Base-by-base conservation (phyloP, 176 grass and related monocot species). In the Oryza coarctata region DNA sequence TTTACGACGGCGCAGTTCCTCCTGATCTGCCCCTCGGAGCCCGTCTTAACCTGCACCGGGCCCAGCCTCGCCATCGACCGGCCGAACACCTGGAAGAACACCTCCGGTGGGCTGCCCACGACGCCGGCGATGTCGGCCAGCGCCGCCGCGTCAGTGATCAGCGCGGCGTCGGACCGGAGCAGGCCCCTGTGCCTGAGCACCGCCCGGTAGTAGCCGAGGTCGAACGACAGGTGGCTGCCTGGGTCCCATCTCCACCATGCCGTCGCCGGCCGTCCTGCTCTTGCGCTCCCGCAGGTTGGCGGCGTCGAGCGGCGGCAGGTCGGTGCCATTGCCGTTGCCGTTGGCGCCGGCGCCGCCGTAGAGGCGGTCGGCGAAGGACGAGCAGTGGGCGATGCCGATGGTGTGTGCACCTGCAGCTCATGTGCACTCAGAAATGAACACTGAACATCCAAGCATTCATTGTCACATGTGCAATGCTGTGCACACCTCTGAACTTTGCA, bases 171-270 rank as follows among this genome's bases (percentile, higher is more conserved):
- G 2, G 95, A 98, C 8, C 41, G 71, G 78, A 98, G 78, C 41
- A 98, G 90, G 27, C 82, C 87, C 74, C 87, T 60, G 82, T 88
- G 84, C 85, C 86, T 95, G 33, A 93, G 76, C 43, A 98, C 38
- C 20, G 70, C 82, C 12, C 86, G 81, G 86, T 98, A 95, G 85
- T 98, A 95, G 27, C 87, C 85, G 1, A 83, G 79, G 57, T 98
- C 90, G 17, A 95, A 95, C 12, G 90, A 95, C 18, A 91, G 65
- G 88, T 75, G 82, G 80, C 90, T 98, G 36, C 92, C 95, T 0
- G 95, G 95, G 81, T 98, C 95, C 95, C 95, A 98, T 94, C 84
- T 98, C 95, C 25, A 91, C 90, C 6, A 90, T 12, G 45, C 71
- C 78, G 81, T 84, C 88, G 15, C 15, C 17, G 6, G 83, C 25